A percentile compares a stretch with the other conserved stretches of the same genome.
phyloP scores from a whole-genome alignment of 2,329 filamentous ascomycete species.

The Sclerotinia nivalis region DNA sequence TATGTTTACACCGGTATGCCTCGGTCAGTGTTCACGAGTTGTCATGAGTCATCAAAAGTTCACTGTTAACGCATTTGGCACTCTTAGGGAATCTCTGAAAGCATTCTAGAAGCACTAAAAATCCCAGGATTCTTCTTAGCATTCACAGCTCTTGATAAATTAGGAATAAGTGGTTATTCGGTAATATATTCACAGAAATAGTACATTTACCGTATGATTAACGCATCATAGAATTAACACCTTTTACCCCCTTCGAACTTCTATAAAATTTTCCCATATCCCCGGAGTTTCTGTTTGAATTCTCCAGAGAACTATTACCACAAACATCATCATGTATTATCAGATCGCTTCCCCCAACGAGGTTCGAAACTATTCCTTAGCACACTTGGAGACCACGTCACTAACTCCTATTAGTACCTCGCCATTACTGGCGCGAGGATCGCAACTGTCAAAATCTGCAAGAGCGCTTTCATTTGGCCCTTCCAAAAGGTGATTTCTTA shows the following conservation, averaged over 20 bases:
- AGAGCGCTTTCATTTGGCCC: conserved; percentile 71
- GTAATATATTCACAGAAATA: background rate
- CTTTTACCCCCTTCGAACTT: background rate
- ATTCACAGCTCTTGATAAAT: background rate
- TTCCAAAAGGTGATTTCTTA: conserved; percentile 58
- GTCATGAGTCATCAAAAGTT: background rate
- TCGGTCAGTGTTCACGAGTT: background rate
- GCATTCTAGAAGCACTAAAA: background rate
- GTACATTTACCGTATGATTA: background rate
- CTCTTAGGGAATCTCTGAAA: no score
- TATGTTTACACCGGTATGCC: background rate
- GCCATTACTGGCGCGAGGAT: conserved; percentile 81
- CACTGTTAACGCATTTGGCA: background rate
- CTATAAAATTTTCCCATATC: background rate
- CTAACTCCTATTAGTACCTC: conserved; percentile 79
- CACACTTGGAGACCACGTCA: conserved; percentile 47
- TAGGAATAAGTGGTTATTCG: background rate
- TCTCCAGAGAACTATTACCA: background rate
- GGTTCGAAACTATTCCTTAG: background rate
- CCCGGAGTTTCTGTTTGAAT: background rate
- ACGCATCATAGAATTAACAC: background rate
- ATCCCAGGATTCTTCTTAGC: background rate
- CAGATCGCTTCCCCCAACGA: conserved; percentile 14
- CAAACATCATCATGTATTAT: conserved; percentile 1
- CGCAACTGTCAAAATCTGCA: conserved; percentile 72